phyloP scores from a whole-genome alignment of 306 rosid species.

The Ormosia emarginata region DNA sequence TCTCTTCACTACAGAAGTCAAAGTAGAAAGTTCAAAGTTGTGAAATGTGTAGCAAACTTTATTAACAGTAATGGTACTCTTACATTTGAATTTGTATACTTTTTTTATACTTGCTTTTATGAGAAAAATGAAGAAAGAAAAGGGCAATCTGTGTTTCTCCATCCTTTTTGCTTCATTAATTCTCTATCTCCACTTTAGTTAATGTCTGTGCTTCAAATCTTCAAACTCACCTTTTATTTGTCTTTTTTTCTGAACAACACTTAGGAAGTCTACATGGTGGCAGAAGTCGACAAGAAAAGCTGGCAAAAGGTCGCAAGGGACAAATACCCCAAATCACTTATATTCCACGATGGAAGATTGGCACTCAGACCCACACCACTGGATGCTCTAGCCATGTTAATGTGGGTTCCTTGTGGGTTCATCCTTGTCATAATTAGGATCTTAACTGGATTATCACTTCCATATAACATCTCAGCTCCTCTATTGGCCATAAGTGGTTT shows the following conservation, averaged over 20 bases:
- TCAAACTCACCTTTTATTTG: not conserved
- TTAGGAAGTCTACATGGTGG: conserved; percentile 58
- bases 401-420: conserved; percentile 56
- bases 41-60: too few species aligned
- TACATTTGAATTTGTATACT: too few species aligned
- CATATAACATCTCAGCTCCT: conserved; percentile 37
- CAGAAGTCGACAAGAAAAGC: conserved; percentile 43
- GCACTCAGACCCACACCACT: conserved; percentile 53
- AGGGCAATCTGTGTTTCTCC: too few species aligned
- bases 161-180: too few species aligned
- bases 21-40: too few species aligned
- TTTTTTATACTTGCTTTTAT: too few species aligned
- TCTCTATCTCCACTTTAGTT: not conserved
- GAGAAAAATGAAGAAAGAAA: too few species aligned
- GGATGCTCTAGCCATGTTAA: conserved; percentile 21
- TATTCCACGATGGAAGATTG: conserved; percentile 75
- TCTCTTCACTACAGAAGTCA: too few species aligned
- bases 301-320: conserved; percentile 51
- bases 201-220: too few species aligned
- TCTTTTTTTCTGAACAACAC: not conserved
- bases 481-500: conserved; percentile 41
- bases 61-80: too few species aligned
- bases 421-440: conserved; percentile 28
- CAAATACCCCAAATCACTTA: conserved; percentile 43
- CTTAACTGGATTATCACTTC: not conserved